A percentile compares a stretch with the other conserved stretches of the same genome.
phyloP scores from a whole-genome alignment of 805 yeast species.

The Saccharomycopsis fodiens region DNA sequence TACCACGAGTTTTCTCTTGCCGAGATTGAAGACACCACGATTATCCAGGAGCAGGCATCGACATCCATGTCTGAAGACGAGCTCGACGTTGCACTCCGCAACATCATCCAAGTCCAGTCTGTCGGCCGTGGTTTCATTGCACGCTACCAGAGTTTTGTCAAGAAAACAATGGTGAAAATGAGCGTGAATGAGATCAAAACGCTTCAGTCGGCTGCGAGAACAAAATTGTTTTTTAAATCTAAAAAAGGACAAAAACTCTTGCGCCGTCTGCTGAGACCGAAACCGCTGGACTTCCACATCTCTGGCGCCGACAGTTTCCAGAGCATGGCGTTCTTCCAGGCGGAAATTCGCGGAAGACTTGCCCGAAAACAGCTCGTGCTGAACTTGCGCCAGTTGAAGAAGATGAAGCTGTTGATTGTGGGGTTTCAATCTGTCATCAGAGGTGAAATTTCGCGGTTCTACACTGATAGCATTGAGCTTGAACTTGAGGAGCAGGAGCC shows the following conservation, averaged over 20 bases:
- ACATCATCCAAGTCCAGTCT: slow-evolving; percentile 55
- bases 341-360: slow-evolving; percentile 38
- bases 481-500: slow-evolving; percentile 9
- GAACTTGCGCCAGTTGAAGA: slow-evolving; percentile 1
- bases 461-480: slow-evolving; percentile 2
- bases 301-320: slow-evolving; percentile 1
- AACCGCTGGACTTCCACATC: background rate
- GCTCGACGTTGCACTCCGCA: slow-evolving; percentile 23
- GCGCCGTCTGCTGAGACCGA: background rate
- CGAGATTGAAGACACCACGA: slow-evolving; percentile 19
- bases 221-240: slow-evolving; percentile 23
- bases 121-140: slow-evolving; percentile 59
- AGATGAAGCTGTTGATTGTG: slow-evolving; percentile 9
- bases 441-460: slow-evolving; percentile 25
- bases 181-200: slow-evolving; percentile 42
- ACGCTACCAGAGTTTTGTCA: slow-evolving; percentile 57
- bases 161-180: slow-evolving; percentile 52
- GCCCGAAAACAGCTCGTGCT: slow-evolving; percentile 21
- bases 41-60: slow-evolving; percentile 17
- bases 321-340: slow-evolving; percentile 9
- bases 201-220: slow-evolving; percentile 47
- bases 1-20: slow-evolving; percentile 15
- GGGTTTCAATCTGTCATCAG: slow-evolving; percentile 32
- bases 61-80: slow-evolving; percentile 11
- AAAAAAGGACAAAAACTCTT: background rate